Base-by-base conservation (phyloP, 768 basidiomycete genomes). In the Lactarius akahatsu region DNA sequence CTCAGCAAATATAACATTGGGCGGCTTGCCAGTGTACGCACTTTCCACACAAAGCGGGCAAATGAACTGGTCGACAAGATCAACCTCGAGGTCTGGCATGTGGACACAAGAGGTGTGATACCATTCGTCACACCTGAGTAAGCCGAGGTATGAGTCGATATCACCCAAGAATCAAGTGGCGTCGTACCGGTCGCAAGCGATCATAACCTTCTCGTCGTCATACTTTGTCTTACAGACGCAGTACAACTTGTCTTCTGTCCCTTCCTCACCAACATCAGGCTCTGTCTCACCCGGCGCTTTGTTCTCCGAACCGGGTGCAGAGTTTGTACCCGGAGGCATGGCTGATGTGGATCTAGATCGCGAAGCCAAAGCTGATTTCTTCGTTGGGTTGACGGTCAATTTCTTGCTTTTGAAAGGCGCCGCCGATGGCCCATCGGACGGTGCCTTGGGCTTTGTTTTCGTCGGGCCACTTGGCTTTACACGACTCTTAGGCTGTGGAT, bases 41-140 rank as follows among this genome's bases (percentile, higher is more conserved):
- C 94, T 86, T 63, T 83, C 80, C 26, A 88, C 78, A 74, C 94
- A 96, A 4, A 81, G 79, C 1, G 94, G 93, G 76, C 94, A 97
- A 61, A 94, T 86, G 76, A 96, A 96, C 75, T 91, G 90, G 78
- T 96, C 95, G 40, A 97, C 90, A 18, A 97, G 85, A 71, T 95
- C 92, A 41, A 94, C 85, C 70, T 89, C 86, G 8, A 86, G 79
- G 67, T 96, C 93, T 30, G 86, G 84, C 83, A 96, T 90, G 50
- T 85, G 79, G 32, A 96, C 87, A 71, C 94, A 97, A 57, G 86
- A 82, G 0, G 91, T 90, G 74, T 97, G 94, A 75, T 93, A 96
- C 94, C 94, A 97, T 68, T 95, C 91, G 72, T 96, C 94, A 76
- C 94, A 96, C 34, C 94, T 94, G 64, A 20, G 52, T 3, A 36